Evolutionary conservation across 306 rosid species (phyloP), one percentile per base, ranked within the genome.

Genomic region (Trifolium repens): DNA sequence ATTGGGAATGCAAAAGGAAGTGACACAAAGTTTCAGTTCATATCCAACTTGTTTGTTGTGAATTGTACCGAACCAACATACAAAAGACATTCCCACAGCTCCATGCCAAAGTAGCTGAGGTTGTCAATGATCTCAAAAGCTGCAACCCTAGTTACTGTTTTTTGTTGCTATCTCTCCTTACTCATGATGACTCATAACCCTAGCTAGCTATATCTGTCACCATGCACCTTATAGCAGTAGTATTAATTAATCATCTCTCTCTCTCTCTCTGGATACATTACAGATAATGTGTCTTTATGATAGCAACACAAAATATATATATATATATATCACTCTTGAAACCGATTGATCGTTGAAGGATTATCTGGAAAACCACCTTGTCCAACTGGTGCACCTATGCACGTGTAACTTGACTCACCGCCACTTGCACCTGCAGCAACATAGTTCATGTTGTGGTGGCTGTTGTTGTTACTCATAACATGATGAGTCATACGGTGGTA

Each of bases 331-430:
- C 90, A 79, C 2, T 88, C 92, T 84, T 91, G 96, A 91, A 81
- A 93, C 82, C 88, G 96, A 87, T 89, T 89, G 85, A 87, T 87
- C 84, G 88, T 75, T 35, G 93, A 32, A 69, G 86, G 46, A 30
- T 59, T 9, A 58, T 60, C 66, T 13, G 42, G 42, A 32, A 60
- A 32, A 32, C 1, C 19, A 32, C 1, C 19, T 37, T 83, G 90
- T 11, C 92, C 92, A 22, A 94, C 89, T 2, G 96, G 98, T 64
- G 98, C 98, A 8, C 96, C 96, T 17, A 93, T 89, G 81, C 94
- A 90, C 6, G 91, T 89, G 81, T 87, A 90, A 77, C 66, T 76
- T 26, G 70, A 35, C 10, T 59, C 62, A 57, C 39, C 76, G 9
- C 54, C 73, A 74, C 61, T 27, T 19, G 32, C 61, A 39, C 9